phyloP scores from a whole-genome alignment of 2,329 filamentous ascomycete species.

The Talaromyces sp. region DNA sequence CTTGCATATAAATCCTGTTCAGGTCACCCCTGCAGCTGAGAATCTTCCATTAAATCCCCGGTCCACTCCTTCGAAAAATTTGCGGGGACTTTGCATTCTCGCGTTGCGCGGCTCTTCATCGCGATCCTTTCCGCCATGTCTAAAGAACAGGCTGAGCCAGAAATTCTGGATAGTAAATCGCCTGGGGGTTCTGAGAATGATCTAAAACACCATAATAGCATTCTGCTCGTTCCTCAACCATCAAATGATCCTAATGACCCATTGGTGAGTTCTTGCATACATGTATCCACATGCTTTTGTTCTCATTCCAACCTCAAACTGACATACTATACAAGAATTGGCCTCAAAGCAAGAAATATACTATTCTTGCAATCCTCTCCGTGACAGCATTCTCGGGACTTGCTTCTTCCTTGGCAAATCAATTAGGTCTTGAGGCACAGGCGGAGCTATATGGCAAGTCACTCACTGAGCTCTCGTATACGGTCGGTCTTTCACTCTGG shows the following conservation, averaged over 20 bases:
- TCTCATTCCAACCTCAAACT: no score
- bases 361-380: neutral
- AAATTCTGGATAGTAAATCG: no score
- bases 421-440: neutral
- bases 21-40: no score
- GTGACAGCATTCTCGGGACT: neutral
- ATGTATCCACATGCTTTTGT: no score
- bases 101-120: no score
- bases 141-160: no score
- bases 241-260: neutral
- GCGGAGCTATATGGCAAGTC: neutral
- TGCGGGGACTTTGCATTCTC: no score
- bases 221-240: neutral
- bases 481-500: neutral
- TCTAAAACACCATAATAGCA: constrained; percentile 4
- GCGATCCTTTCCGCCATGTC: no score
- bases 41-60: no score
- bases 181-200: no score
- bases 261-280: neutral
- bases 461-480: neutral
- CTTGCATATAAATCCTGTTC: no score
- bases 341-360: neutral
- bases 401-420: neutral
- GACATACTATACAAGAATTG: neutral
- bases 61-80: no score